Percentiles rank a stretch among this genome's conserved stretches.
Evolutionary conservation across 345 rosid genomes (phyloP).

Genomic region (Triadica sebifera): DNA sequence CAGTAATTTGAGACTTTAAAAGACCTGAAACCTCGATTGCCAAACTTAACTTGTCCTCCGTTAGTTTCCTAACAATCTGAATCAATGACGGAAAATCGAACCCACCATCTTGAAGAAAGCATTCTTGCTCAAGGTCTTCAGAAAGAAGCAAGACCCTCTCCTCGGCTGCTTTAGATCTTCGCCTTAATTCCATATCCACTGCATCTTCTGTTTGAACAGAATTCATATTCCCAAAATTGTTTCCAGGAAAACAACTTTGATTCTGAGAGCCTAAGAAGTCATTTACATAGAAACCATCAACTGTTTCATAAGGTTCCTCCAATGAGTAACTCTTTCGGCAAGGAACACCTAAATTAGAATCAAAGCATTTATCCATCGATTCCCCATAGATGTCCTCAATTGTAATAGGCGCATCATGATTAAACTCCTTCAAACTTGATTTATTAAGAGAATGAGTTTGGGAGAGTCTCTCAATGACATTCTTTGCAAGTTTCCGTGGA

Average conservation of each 20-base stretch:
- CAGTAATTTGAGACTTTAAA: conserved; percentile 56
- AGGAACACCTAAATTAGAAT: conserved; percentile 40
- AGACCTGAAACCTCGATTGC: conserved; percentile 69
- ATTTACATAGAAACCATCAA: conserved; percentile 29
- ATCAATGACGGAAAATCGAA: conserved; percentile 64
- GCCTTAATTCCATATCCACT: conserved; percentile 50
- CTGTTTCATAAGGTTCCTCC: conserved; percentile 46
- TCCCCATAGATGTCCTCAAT: conserved; percentile 72
- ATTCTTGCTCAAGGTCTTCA: conserved; percentile 65
- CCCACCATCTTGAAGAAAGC: conserved; percentile 45
- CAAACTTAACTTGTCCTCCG: conserved; percentile 69
- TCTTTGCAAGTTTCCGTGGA: conserved; percentile 77
- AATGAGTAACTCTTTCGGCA: conserved; percentile 39
- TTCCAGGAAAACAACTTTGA: conserved; percentile 28
- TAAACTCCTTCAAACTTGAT: conserved; percentile 44
- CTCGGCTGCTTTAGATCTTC: conserved; percentile 68
- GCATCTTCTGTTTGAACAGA: conserved; percentile 43
- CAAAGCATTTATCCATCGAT: conserved; percentile 43
- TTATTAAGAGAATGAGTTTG: conserved; percentile 48
- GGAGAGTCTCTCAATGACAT: conserved; percentile 81
- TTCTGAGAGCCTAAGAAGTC: conserved; percentile 37
- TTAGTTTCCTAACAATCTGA: conserved; percentile 51
- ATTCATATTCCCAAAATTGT: conserved; percentile 30
- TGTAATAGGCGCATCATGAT: conserved; percentile 62
- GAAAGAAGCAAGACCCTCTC: conserved; percentile 64